These are phyloP conservation scores for Lagenidium sp. DNA, from an alignment of 352 stramenopile species.

Conservation along the genomic window DNA sequence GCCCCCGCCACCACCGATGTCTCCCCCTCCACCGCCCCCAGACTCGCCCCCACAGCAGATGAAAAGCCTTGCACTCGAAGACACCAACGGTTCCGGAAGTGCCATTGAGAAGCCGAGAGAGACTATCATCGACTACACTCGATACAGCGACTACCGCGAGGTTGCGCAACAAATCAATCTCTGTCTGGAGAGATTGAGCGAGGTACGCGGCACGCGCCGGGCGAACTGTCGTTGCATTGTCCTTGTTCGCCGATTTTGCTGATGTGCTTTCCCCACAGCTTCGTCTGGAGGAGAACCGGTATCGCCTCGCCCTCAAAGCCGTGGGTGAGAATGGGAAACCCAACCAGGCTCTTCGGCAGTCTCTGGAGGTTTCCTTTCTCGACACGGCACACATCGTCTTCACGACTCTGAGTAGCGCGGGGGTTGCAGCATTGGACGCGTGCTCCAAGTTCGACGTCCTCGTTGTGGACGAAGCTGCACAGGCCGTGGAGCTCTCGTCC, in stretches of 20 bases:
- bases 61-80: background rate
- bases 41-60: background rate
- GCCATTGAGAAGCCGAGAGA: constrained; percentile 1
- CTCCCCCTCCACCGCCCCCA: constrained; percentile 2
- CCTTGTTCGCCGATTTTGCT: background rate
- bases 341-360: constrained; percentile 59
- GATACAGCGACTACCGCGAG: constrained; percentile 52
- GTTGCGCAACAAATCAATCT: constrained; percentile 74
- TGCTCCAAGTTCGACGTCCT: constrained; percentile 74
- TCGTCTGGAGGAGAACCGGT: constrained; percentile 77
- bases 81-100: constrained; percentile 2
- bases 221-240: background rate
- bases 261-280: constrained; percentile 21
- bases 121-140: constrained; percentile 72
- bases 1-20: constrained; percentile 1
- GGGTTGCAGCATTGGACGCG: constrained; percentile 70
- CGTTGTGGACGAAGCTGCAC: constrained; percentile 81
- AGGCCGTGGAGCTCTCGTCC: constrained; percentile 79
- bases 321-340: constrained; percentile 58
- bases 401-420: constrained; percentile 86
- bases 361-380: constrained; percentile 77
- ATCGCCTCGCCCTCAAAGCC: constrained; percentile 62
- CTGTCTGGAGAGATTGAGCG: constrained; percentile 62
- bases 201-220: constrained; percentile 29
- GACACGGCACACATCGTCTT: constrained; percentile 91